Conservation (phyloP, 345 rosid species). For the Linum trigynum region DNA sequence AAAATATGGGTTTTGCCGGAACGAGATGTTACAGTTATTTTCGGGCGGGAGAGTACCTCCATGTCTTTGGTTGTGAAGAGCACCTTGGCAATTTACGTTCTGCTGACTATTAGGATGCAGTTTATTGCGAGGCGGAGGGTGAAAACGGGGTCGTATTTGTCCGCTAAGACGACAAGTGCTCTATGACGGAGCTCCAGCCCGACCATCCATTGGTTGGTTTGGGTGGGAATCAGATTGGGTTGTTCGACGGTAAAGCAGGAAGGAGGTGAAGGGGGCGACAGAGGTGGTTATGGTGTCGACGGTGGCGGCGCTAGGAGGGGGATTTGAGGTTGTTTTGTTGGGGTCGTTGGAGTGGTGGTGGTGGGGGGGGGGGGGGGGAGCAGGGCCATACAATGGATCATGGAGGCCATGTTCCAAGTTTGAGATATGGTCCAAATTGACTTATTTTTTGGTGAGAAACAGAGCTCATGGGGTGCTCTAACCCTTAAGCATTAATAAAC, state of each 20-base stretch:
- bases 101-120: slow-evolving; percentile 23
- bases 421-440: no score
- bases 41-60: slow-evolving; percentile 20
- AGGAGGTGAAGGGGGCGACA: not conserved
- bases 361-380: not conserved
- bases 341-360: not conserved
- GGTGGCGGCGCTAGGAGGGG: not conserved
- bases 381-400: no score
- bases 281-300: not conserved
- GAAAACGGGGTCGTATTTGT: slow-evolving; percentile 32
- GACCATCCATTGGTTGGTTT: not conserved
- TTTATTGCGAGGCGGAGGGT: slow-evolving; percentile 18
- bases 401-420: no score
- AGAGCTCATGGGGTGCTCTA: no score
- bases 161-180: slow-evolving; percentile 23
- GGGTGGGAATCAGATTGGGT: not conserved
- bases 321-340: not conserved
- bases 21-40: no score
- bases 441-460: no score
- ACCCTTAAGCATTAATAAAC: no score
- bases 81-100: slow-evolving; percentile 26
- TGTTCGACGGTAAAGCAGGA: not conserved
- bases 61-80: slow-evolving; percentile 27
- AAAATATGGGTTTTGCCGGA: no score
- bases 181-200: slow-evolving; percentile 18